phyloP scores from a whole-genome alignment of 306 rosid species.

The Alnus glutinosa region DNA sequence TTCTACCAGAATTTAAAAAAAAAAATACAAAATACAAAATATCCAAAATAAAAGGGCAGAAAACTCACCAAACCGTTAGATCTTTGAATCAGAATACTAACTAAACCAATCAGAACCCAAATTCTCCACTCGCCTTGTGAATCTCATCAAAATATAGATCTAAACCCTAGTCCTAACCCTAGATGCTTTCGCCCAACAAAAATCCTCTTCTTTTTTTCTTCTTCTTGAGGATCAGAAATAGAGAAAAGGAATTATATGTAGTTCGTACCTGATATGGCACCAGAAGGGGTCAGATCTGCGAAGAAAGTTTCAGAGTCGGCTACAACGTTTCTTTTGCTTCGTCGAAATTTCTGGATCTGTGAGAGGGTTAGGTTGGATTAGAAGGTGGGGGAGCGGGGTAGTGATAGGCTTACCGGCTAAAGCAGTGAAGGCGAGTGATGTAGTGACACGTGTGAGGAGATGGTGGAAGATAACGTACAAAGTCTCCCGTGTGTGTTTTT shows the following conservation, averaged over 20 bases:
- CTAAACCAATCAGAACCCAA: not conserved
- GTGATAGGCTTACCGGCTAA: constrained; percentile 10
- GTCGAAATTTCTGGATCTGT: constrained; percentile 20
- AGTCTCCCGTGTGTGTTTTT: too few relatives aligned
- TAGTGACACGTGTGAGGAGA: constrained; percentile 12
- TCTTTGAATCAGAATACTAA: constrained; percentile 8
- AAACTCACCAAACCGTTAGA: constrained; percentile 23
- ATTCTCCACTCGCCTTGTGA: not conserved
- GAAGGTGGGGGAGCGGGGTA: not conserved
- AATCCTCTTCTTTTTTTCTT: too few relatives aligned
- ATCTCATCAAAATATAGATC: not conserved
- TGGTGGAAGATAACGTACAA: not conserved
- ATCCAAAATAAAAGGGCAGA: not conserved
- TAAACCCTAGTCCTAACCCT: constrained; percentile 8
- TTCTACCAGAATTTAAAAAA: not conserved
- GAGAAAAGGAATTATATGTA: not conserved
- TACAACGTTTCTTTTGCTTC: not conserved
- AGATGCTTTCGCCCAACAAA: not conserved
- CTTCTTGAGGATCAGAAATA: not conserved
- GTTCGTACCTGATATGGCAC: constrained; percentile 5
- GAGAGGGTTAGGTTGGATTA: not conserved
- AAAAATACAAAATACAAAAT: not conserved
- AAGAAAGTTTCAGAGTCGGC: constrained; percentile 4
- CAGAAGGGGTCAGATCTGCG: constrained; percentile 11
- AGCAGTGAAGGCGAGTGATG: not conserved